phyloP scores from a whole-genome alignment of 2,329 filamentous ascomycete species.

The Trichoderma koningiopsis region DNA sequence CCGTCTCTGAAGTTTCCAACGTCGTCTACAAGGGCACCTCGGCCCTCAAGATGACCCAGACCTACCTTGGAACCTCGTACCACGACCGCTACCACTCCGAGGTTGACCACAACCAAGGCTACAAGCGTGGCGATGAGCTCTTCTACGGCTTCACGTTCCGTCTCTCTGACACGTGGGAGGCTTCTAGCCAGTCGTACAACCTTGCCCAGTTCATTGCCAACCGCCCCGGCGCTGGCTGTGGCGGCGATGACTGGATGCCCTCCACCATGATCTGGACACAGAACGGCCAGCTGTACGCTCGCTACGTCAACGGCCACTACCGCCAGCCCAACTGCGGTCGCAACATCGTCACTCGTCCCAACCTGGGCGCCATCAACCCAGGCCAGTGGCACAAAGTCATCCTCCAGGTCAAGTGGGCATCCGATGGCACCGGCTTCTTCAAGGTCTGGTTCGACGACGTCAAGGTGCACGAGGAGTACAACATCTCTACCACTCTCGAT shows the following conservation, averaged over 20 bases:
- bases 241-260: conserved; percentile 50
- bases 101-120: conserved; percentile 47
- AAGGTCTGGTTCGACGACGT: conserved; percentile 51
- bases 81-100: conserved; percentile 53
- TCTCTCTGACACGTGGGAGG: conserved; percentile 50
- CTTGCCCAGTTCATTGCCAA: conserved; percentile 55
- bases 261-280: conserved; percentile 51
- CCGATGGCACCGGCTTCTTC: conserved; percentile 47
- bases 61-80: conserved; percentile 41
- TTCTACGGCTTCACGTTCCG: conserved; percentile 56
- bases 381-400: conserved; percentile 51
- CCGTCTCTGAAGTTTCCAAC: conserved; percentile 46
- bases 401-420: conserved; percentile 50
- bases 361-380: conserved; percentile 42
- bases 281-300: conserved; percentile 46
- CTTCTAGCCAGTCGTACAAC: conserved; percentile 49
- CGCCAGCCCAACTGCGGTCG: conserved; percentile 33
- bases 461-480: conserved; percentile 45
- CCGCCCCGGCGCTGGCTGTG: conserved; percentile 46
- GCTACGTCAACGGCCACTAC: conserved; percentile 39
- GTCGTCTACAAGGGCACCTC: conserved; percentile 42
- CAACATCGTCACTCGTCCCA: conserved; percentile 29
- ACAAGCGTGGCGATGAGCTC: conserved; percentile 47
- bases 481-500: conserved; percentile 48
- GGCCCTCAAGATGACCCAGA: conserved; percentile 50